Evolutionary conservation across 106 monocot species (phyloP), one percentile per base, ranked within the genome.

Genomic region (Dendrobium officinale): DNA sequence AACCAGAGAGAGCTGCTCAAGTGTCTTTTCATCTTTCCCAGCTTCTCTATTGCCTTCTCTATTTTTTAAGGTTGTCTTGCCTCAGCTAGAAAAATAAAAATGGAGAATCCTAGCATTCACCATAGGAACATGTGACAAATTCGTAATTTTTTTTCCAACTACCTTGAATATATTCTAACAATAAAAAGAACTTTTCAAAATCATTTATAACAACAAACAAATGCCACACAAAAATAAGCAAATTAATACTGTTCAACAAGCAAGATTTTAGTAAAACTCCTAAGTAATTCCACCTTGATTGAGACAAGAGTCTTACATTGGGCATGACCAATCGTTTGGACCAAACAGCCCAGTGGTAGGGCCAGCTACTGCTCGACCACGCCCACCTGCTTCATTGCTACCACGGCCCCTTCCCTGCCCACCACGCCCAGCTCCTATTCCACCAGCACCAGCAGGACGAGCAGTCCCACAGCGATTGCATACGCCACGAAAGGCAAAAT

Each of bases 401-500:
- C 87, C 92, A 81, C 87, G 90, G 16, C 90, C 90, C 56, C 90
- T 90, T 9, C 94, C 92, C 55, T 92, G 86, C 72, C 88, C 92
- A 86, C 82, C 91, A 54, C 91, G 88, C 19, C 82, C 85, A 59
- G 58, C 82, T 83, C 86, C 85, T 41, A 81, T 76, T 8, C 99
- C 99, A 83, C 92, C 90, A 88, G 82, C 91, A 82, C 93, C 93
- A 83, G 91, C 91, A 88, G 95, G 99, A 68, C 99, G 99, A 83
- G 90, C 91, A 15, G 99, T 88, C 64, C 95, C 95, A 87, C 99
- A 99, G 13, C 91, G 95, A 80, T 99, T 99, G 75, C 99, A 99
- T 29, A 99, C 99, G 56, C 99, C 99, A 80, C 99, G 95, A 67
- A 99, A 99, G 19, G 99, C 95, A 93, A 99, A 99, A 85, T 99